Evolutionary conservation across 352 stramenopile genomes (phyloP).

Genomic region (Phytophthora idaei): DNA sequence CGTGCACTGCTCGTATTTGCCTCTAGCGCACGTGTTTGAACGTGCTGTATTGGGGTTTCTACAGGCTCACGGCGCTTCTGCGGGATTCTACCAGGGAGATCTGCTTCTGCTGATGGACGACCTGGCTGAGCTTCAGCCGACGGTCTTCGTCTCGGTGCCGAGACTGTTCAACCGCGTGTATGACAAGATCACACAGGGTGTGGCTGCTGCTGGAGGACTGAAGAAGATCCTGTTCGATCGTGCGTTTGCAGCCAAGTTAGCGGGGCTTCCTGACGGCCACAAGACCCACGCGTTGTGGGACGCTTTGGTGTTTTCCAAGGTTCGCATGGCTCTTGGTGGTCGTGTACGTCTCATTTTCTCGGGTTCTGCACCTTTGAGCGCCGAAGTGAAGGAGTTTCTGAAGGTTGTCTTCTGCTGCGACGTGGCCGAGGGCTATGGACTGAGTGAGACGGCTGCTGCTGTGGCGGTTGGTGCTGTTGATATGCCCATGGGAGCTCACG

Average conservation of each 20-base stretch:
- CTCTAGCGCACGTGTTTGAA: slow-evolving; percentile 97
- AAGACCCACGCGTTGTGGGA: slow-evolving; percentile 87
- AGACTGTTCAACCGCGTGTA: slow-evolving; percentile 96
- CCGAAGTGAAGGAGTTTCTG: slow-evolving; percentile 93
- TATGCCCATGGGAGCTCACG: slow-evolving; percentile 79
- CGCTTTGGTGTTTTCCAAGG: slow-evolving; percentile 93
- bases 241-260: slow-evolving; percentile 46
- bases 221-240: slow-evolving; percentile 60
- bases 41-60: slow-evolving; percentile 85
- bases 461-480: slow-evolving; percentile 61
- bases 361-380: slow-evolving; percentile 90
- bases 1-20: slow-evolving; percentile 95
- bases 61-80: slow-evolving; percentile 76
- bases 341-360: slow-evolving; percentile 90
- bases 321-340: slow-evolving; percentile 87
- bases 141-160: slow-evolving; percentile 91
- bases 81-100: slow-evolving; percentile 85
- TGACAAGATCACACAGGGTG: slow-evolving; percentile 89
- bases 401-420: slow-evolving; percentile 89
- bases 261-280: slow-evolving; percentile 38
- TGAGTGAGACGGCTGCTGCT: slow-evolving; percentile 91
- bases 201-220: slow-evolving; percentile 43
- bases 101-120: slow-evolving; percentile 93
- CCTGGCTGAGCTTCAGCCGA: slow-evolving; percentile 89
- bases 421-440: slow-evolving; percentile 93